Base-by-base conservation (phyloP, 192 early-diverging fungal genomes). In the Paraglomus occultum region DNA sequence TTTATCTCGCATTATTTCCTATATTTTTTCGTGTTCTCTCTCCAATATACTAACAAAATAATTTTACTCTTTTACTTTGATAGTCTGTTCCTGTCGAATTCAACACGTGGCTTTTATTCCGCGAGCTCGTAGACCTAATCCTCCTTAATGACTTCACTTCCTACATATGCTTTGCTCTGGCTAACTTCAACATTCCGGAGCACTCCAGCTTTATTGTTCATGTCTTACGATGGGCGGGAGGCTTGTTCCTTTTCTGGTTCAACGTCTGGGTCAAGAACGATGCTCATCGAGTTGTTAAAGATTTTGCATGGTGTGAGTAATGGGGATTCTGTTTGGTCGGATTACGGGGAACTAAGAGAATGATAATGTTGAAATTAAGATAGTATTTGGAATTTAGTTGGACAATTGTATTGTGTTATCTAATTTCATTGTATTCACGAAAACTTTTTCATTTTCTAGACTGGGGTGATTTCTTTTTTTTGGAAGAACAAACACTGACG, bases 381-480 rank as follows among this genome's bases (percentile, higher is more conserved):
- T 11, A 61, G 17, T 23, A 22, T 76, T 72, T 57, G 61, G 69
- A 65, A 53, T 62, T 11, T 48, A 73, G 17, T 77, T 22, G 0
- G n/a, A 62, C 20, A 43, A 50, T 22, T 46, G 31, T 68, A 48
- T 15, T 72, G 44, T 31, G 14, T 64, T 59, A 31, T 31, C 31
- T 31, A 31, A n/a, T n/a, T n/a, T n/a, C n/a, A n/a, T n/a, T 31
- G 1, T 31, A 31, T 31, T 31, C 31, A 31, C 31, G 1, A 3
- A 31, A 31, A 31, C 31, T 31, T 31, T 31, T 42, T 51, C 51
- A n/a, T 51, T 64, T 52, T 67, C 46, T 71, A 93, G 92, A 99
- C 80, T 99, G 96, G 96, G 96, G 96, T 63, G 95, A 97, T 76
- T 99, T 99, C 74, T 99, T 99, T 84, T 97, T 99, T 77, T 78